Evolutionary conservation across 192 early-diverging fungal genomes (phyloP).

Genomic region (Pilobolus umbonatus): DNA sequence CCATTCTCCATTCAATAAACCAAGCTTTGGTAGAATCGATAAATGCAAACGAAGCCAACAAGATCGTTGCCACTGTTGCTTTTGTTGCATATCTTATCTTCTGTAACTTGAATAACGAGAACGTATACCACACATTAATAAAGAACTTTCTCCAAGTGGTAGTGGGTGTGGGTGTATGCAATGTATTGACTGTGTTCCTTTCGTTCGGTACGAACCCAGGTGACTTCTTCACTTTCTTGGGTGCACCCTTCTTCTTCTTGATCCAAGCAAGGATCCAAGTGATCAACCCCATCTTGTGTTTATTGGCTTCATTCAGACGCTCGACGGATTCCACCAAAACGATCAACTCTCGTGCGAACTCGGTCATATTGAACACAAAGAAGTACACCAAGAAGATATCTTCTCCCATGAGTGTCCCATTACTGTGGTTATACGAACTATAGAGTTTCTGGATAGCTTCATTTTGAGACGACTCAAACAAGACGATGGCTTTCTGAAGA

Average conservation of each 20-base stretch:
- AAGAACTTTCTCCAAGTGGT: slow-evolving; percentile 46
- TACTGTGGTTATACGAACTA: neutral
- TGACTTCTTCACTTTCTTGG: neutral
- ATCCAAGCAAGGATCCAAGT: neutral
- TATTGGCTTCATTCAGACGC: slow-evolving; percentile 5
- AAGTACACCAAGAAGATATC: slow-evolving; percentile 76
- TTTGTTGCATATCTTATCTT: slow-evolving; percentile 75
- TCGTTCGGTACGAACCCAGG: slow-evolving; percentile 33
- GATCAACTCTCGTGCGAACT: slow-evolving; percentile 65
- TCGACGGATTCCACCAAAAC: slow-evolving; percentile 36
- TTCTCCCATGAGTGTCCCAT: slow-evolving; percentile 45
- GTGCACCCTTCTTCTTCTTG: neutral
- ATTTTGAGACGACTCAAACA: slow-evolving; percentile 49
- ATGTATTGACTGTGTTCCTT: slow-evolving; percentile 35
- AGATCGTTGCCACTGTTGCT: slow-evolving; percentile 56
- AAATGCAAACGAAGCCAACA: slow-evolving; percentile 63
- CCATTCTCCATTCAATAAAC: slow-evolving; percentile 61
- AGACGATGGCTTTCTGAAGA: slow-evolving; percentile 41
- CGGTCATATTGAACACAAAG: slow-evolving; percentile 74
- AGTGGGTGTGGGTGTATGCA: slow-evolving; percentile 60
- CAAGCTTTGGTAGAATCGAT: slow-evolving; percentile 45
- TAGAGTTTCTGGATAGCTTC: slow-evolving; percentile 43
- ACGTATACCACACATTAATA: slow-evolving; percentile 55
- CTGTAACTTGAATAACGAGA: slow-evolving; percentile 59
- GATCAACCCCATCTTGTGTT: neutral